A percentile compares a stretch with the other conserved stretches of the same genome.
phyloP scores from a whole-genome alignment of 768 basidiomycete species.

The Mycena filopes region DNA sequence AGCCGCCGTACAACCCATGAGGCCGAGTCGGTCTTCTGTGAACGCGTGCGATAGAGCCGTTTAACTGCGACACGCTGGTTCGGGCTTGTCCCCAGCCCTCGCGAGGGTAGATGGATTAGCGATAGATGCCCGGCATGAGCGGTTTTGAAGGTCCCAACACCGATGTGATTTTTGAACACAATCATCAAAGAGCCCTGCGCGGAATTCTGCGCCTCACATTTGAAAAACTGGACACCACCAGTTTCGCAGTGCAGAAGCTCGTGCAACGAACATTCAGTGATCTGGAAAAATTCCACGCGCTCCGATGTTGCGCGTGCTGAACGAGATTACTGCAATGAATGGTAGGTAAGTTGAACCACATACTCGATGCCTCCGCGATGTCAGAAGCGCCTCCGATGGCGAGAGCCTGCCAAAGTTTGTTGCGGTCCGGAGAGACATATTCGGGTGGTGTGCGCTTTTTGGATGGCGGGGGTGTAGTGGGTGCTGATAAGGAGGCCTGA shows the following conservation, averaged over 20 bases:
- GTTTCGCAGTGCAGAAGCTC: not conserved
- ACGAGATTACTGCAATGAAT: not conserved
- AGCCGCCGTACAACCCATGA: not conserved
- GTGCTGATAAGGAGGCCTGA: not conserved
- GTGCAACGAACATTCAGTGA: not conserved
- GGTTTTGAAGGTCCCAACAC: not conserved
- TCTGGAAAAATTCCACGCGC: not conserved
- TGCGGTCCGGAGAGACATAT: slow-evolving; percentile 12
- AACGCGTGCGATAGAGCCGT: not conserved
- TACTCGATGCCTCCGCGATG: not conserved
- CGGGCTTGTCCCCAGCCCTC: not conserved
- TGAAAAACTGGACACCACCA: not conserved
- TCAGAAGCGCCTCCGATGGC: slow-evolving; percentile 1
- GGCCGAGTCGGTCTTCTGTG: not conserved
- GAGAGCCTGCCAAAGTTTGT: not conserved
- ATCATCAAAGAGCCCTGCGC: not conserved
- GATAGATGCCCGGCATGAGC: not conserved
- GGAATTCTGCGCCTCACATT: not conserved
- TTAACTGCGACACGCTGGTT: not conserved
- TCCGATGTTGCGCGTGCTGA: not conserved
- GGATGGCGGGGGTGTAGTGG: slow-evolving; percentile 3
- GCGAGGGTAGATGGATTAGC: not conserved
- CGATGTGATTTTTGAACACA: not conserved
- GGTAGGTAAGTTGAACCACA: not conserved
- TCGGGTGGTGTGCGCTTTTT: slow-evolving; percentile 4